Base-by-base conservation (phyloP, 2,329 filamentous ascomycete genomes). In the Orbilia brochopaga region DNA sequence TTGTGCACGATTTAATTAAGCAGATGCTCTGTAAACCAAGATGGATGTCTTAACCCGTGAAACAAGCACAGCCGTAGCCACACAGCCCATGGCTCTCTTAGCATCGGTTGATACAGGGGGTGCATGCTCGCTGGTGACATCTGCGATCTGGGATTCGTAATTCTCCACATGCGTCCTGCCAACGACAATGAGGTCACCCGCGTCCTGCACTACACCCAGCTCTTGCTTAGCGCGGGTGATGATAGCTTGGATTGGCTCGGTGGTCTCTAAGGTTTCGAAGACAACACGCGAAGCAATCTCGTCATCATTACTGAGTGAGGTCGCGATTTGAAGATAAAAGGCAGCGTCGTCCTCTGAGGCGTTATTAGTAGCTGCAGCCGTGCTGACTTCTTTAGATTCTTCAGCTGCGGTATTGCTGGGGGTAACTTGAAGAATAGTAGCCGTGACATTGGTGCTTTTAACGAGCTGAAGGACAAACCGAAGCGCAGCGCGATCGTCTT, bases 401-500 rank as follows among this genome's bases (percentile, higher is more conserved):
- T 11, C 23, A 6, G 24, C 23, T 15, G 67, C 62, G 48, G 69
- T 59, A n/a, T 51, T 46, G n/a, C 70, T 73, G 30, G 77, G 79
- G 23, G 79, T 80, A 21, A 90, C 82, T 73, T 87, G 86, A 0
- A 89, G 82, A 32, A 97, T 84, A 0, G 90, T 92, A 0, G 88
- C 90, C 0, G 90, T 92, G 23, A 96, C 86, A 44, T 89, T 86
- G 1, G 86, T 63, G 76, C 92, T 94, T 78, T 88, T 87, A 0
- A 88, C 90, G 0, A 97, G 83, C 77, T 96, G 93, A 1, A 97
- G 83, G 1, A 93, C 89, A 24, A 97, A 85, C 0, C 88, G 84
- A 0, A 97, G 83, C 0, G 92, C 92, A 2, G 88, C 86, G 6
- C 86, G 85, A 77, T 96, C 93, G 77, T 97, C 94, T 1, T 83